Evolutionary conservation across 202 grass and related monocot genomes (phyloP).

Genomic region (Zizania palustris): DNA sequence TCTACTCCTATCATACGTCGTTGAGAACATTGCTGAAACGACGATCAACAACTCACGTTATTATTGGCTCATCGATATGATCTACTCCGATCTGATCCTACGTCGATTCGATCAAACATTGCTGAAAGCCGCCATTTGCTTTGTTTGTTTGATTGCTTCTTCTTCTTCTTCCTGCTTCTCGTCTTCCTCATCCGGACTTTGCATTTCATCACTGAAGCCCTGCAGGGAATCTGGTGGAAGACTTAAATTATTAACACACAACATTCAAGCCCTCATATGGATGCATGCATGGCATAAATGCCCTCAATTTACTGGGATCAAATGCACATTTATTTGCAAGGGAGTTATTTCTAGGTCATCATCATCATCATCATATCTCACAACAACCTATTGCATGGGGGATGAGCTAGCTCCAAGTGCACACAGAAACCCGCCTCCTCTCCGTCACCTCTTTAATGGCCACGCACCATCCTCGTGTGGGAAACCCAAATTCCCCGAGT

Average conservation of each 20-base stretch:
- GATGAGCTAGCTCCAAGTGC: slow-evolving; percentile 42
- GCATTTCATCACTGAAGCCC: slow-evolving; percentile 37
- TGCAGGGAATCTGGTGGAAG: slow-evolving; percentile 48
- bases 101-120: slow-evolving; percentile 2
- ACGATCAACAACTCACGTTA: neutral
- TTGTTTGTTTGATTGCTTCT: neutral
- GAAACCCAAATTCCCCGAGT: no score
- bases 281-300: slow-evolving; percentile 46
- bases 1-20: no score
- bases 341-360: slow-evolving; percentile 51
- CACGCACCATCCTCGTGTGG: slow-evolving; percentile 28
- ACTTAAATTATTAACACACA: slow-evolving; percentile 43
- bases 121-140: neutral
- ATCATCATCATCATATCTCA: slow-evolving; percentile 47
- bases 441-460: slow-evolving; percentile 21
- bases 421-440: neutral
- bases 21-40: neutral
- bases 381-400: slow-evolving; percentile 45
- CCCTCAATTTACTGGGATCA: slow-evolving; percentile 49
- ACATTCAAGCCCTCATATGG: slow-evolving; percentile 48
- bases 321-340: slow-evolving; percentile 53
- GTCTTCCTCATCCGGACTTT: neutral
- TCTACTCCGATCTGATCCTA: no score
- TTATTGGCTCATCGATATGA: slow-evolving; percentile 2
- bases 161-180: neutral